phyloP scores from a whole-genome alignment of 176 grass and related monocot species.

The Dactylis glomerata region DNA sequence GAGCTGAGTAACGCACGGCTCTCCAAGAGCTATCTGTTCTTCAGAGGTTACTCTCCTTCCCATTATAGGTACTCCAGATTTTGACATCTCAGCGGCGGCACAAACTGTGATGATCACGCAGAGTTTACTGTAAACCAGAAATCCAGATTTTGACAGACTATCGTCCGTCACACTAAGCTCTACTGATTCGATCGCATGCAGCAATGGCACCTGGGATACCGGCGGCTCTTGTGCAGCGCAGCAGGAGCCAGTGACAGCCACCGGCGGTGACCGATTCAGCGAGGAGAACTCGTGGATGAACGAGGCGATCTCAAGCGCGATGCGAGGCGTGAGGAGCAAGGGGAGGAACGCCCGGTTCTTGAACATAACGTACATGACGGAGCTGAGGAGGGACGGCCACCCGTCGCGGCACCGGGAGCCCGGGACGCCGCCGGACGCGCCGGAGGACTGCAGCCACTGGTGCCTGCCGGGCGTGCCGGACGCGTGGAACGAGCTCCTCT shows the following conservation, averaged over 20 bases:
- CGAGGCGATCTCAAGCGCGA: background rate
- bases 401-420: slow-evolving; percentile 33
- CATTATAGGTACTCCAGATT: slow-evolving; percentile 17
- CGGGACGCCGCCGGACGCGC: slow-evolving; percentile 25
- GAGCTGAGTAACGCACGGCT: background rate
- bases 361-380: slow-evolving; percentile 43
- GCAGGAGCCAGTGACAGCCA: background rate
- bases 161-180: background rate
- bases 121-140: background rate
- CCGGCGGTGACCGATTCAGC: background rate
- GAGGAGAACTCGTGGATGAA: slow-evolving; percentile 42
- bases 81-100: background rate
- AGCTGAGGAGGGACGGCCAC: slow-evolving; percentile 37
- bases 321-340: background rate
- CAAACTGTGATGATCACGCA: background rate
- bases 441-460: slow-evolving; percentile 90
- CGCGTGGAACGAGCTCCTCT: slow-evolving; percentile 64
- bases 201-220: slow-evolving; percentile 34
- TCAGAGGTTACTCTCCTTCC: slow-evolving; percentile 37
- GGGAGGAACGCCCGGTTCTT: slow-evolving; percentile 7
- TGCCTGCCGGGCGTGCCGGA: slow-evolving; percentile 87
- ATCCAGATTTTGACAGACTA: background rate
- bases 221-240: slow-evolving; percentile 25
- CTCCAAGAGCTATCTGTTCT: slow-evolving; percentile 20
- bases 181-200: background rate